Conservation (phyloP, 306 rosid species). For the Styphnolobium japonicum region DNA sequence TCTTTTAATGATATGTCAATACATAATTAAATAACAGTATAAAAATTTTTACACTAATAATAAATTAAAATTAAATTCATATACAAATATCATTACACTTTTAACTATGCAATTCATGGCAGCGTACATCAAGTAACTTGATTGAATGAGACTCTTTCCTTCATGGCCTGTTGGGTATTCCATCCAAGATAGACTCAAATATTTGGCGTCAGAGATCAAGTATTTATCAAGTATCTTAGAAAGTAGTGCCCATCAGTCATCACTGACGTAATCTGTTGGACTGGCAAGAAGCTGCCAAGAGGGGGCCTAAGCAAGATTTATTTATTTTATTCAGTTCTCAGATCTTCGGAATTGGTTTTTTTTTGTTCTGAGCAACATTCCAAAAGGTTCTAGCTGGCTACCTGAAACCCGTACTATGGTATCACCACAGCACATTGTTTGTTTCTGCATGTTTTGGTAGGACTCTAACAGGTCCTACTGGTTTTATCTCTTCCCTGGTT, state of each 20-base stretch:
- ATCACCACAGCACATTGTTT: constrained; percentile 22
- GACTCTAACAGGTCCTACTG: constrained; percentile 26
- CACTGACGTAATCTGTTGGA: constrained; percentile 11
- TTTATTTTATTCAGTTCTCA: constrained; percentile 9
- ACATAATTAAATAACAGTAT: too few species aligned
- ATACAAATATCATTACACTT: too few species aligned
- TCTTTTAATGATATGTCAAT: too few species aligned
- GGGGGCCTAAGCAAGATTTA: neutral
- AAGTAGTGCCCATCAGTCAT: constrained; percentile 18
- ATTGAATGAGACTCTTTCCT: constrained; percentile 3
- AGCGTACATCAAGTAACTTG: constrained; percentile 1
- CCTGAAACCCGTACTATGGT: constrained; percentile 24
- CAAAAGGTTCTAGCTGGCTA: constrained; percentile 53
- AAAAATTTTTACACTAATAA: too few species aligned
- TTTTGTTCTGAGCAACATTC: constrained; percentile 46
- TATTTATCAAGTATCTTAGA: constrained; percentile 15
- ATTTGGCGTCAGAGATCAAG: constrained; percentile 33
- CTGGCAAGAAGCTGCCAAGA: constrained; percentile 26
- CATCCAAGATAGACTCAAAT: constrained; percentile 30
- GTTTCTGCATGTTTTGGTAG: constrained; percentile 35
- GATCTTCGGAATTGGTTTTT: constrained; percentile 40
- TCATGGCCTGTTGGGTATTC: neutral
- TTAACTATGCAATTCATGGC: neutral
- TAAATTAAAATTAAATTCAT: too few species aligned
- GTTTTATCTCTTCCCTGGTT: constrained; percentile 13